phyloP scores from a whole-genome alignment of 1,139 yeast genomes.

The Candida buenavistaensis region DNA sequence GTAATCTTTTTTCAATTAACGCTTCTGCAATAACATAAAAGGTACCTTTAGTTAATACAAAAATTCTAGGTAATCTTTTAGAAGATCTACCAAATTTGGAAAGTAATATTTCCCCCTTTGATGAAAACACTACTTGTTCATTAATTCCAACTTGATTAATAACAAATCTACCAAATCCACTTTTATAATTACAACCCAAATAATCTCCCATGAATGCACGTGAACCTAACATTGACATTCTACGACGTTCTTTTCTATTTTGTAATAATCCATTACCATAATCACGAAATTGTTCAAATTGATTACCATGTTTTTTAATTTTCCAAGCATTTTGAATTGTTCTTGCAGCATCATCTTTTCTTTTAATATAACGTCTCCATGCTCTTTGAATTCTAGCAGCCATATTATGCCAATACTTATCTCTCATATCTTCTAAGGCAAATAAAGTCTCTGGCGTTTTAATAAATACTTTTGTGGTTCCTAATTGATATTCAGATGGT shows the following conservation, averaged over 20 bases:
- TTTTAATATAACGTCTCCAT: constrained; percentile 81
- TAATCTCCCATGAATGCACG: constrained; percentile 96
- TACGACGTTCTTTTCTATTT: constrained; percentile 85
- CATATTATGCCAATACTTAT: constrained; percentile 97
- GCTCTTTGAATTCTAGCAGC: constrained; percentile 98
- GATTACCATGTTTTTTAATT: constrained; percentile 75
- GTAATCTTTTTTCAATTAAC: constrained; percentile 70
- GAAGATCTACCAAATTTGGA: constrained; percentile 94
- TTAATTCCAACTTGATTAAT: constrained; percentile 66
- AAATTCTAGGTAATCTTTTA: constrained; percentile 69
- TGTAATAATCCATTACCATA: constrained; percentile 70
- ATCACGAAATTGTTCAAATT: constrained; percentile 81
- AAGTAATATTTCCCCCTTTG: constrained; percentile 75
- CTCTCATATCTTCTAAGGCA: constrained; percentile 95
- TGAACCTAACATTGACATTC: constrained; percentile 83
- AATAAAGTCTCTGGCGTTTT: constrained; percentile 97
- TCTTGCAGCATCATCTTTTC: constrained; percentile 86
- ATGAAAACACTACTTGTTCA: constrained; percentile 75
- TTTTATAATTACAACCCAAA: constrained; percentile 73
- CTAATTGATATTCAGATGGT: constrained; percentile 80
- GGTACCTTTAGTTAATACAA: constrained; percentile 61
- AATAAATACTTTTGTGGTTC: constrained; percentile 91
- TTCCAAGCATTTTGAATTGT: constrained; percentile 86
- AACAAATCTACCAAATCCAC: constrained; percentile 71
- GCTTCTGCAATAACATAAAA: constrained; percentile 73